These are phyloP conservation scores for Dendrobium catenatum DNA, from an alignment of 106 monocot genomes.

Conservation along the genomic window DNA sequence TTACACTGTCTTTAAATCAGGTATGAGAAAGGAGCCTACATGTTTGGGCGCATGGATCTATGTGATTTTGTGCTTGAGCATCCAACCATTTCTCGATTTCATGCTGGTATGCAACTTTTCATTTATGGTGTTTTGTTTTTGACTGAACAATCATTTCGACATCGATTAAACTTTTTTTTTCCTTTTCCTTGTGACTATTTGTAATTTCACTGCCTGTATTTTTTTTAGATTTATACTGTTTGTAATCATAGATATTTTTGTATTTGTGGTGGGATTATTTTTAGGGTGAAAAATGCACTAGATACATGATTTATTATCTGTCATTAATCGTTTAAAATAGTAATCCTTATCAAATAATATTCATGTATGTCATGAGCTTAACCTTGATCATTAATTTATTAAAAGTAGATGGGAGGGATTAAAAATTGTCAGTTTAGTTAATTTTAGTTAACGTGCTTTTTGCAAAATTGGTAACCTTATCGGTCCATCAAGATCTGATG, in stretches of 20 bases:
- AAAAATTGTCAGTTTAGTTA: neutral
- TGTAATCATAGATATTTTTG: neutral
- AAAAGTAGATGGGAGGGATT: neutral
- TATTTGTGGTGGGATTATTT: neutral
- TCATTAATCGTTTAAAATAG: neutral
- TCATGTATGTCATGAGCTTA: neutral
- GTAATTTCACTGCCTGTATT: neutral
- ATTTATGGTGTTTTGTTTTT: neutral
- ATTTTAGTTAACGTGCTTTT: neutral
- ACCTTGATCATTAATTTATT: neutral
- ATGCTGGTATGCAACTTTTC: constrained; percentile 54
- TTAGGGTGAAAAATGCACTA: neutral
- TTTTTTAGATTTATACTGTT: neutral
- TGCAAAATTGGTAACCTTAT: neutral
- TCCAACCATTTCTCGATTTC: constrained; percentile 85
- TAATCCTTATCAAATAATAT: neutral
- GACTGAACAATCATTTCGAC: neutral
- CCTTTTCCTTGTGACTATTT: neutral
- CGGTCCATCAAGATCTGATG: neutral
- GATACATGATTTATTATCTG: neutral
- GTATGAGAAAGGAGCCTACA: constrained; percentile 77
- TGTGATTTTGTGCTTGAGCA: constrained; percentile 97
- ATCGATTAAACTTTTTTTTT: neutral
- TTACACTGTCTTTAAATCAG: constrained; percentile 22
- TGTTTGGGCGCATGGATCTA: constrained; percentile 90